Evolutionary conservation across 345 rosid species (phyloP).

Genomic region (Arabis alpina): DNA sequence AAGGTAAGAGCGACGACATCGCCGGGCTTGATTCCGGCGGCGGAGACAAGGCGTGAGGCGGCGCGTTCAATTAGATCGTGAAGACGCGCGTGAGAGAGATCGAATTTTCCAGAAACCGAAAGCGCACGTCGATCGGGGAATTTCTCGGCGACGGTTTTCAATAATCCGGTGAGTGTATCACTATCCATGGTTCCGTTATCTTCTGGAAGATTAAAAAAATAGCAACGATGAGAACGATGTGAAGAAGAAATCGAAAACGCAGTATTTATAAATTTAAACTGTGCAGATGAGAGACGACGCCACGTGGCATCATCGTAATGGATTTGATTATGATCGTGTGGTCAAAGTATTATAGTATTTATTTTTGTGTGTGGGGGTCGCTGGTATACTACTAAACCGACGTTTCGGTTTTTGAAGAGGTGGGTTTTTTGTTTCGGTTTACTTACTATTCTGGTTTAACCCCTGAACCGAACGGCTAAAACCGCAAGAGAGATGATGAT

Average conservation of each 20-base stretch:
- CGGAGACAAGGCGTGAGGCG: constrained; percentile 53
- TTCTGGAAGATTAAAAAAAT: neutral
- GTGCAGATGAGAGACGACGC: neutral
- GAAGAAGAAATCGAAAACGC: neutral
- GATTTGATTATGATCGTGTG: constrained; percentile 8
- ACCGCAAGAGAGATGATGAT: too few species aligned
- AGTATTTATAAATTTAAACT: constrained; percentile 9
- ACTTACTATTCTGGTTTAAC: constrained; percentile 15
- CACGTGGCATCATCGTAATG: constrained; percentile 34
- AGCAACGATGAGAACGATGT: constrained; percentile 27
- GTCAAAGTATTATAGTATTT: neutral
- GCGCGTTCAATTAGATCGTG: constrained; percentile 55
- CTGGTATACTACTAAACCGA: constrained; percentile 19
- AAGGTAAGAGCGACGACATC: constrained; percentile 69
- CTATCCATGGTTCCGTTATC: constrained; percentile 44
- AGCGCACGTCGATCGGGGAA: constrained; percentile 55
- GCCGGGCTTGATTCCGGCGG: constrained; percentile 53
- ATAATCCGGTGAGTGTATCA: constrained; percentile 53
- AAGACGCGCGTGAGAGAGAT: constrained; percentile 58
- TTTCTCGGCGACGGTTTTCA: constrained; percentile 45
- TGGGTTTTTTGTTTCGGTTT: neutral
- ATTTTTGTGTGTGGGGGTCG: neutral
- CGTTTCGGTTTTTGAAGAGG: constrained; percentile 35
- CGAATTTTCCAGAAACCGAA: constrained; percentile 58
- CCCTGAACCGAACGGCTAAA: neutral